Conservation (phyloP, 495 filamentous ascomycete species). For the Amorphotheca resinae region DNA sequence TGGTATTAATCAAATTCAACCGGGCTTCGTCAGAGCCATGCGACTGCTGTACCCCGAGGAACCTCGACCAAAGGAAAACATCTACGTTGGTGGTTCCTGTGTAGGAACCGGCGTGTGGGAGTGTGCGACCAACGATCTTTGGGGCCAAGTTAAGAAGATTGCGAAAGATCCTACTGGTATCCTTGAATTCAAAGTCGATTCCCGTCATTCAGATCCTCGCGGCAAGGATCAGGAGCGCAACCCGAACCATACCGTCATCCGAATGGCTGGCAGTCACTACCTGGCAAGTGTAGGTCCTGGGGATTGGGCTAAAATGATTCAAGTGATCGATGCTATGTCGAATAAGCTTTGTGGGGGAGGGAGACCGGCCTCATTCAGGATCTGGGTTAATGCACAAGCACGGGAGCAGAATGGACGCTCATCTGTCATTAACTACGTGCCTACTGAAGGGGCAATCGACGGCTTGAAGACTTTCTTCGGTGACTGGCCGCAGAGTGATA, state of each 20-base stretch:
- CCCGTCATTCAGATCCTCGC: no score
- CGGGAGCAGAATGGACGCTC: neutral
- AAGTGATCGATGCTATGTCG: neutral
- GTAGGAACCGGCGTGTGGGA: constrained; percentile 6
- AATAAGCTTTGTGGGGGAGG: neutral
- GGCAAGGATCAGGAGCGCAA: no score
- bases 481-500: neutral
- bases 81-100: neutral
- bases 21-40: constrained; percentile 9
- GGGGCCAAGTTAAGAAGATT: neutral
- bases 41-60: constrained; percentile 1
- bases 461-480: neutral
- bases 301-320: neutral
- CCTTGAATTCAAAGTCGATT: no score
- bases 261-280: neutral
- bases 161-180: no score
- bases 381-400: constrained; percentile 3
- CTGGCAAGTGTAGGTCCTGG: neutral
- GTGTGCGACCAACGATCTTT: neutral
- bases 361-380: neutral
- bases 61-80: neutral
- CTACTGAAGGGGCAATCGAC: neutral
- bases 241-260: neutral
- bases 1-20: constrained; percentile 11
- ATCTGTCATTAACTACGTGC: neutral